Base-by-base conservation (phyloP, 768 basidiomycete species). In the Pseudohyphozyma bogoriensis region DNA sequence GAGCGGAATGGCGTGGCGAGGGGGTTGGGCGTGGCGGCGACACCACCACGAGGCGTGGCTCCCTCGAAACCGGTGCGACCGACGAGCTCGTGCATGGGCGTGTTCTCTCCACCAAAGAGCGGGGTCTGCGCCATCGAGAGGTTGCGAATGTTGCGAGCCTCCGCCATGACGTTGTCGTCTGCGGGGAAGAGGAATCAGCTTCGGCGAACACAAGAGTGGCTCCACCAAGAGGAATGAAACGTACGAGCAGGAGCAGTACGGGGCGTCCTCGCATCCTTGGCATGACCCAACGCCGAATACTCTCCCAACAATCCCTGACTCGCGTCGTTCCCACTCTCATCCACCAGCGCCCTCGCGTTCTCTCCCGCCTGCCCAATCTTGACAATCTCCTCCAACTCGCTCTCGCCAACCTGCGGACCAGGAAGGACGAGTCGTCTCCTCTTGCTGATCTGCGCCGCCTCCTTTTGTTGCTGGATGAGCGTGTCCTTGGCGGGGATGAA, bases 401-500 rank as follows among this genome's bases (percentile, higher is more conserved):
- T 75, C 75, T 99, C 95, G 12, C 89, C 87, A 20, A 99, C 95
- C 69, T 99, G 95, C 9, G 93, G 89, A 29, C 77, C 75, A 0
- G 95, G 95, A 18, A 99, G 78, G 56, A 82, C 81, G 32, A 99
- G 78, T 74, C 87, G 88, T 67, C 89, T 76, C 66, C 95, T 76
- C 65, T 89, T 81, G 29, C 89, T 87, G 59, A 97, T 91, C 55
- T 87, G 90, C 73, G 96, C 91, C 24, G 92, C 92, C 73, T 99
- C 95, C 59, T 97, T 77, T 74, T 92, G 91, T 73, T 99, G 93
- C 51, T 68, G 66, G 20, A 67, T 32, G 50, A 63, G 62, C 1
- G 91, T 91, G 72, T 97, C 92, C 58, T 93, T 83, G 9, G 91
- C 90, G n/a, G 92, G 85, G 46, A 96, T 82, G 69, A 99, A 99